phyloP scores from a whole-genome alignment of 2,329 filamentous ascomycete species.

The Ceratocystis harringtonii region DNA sequence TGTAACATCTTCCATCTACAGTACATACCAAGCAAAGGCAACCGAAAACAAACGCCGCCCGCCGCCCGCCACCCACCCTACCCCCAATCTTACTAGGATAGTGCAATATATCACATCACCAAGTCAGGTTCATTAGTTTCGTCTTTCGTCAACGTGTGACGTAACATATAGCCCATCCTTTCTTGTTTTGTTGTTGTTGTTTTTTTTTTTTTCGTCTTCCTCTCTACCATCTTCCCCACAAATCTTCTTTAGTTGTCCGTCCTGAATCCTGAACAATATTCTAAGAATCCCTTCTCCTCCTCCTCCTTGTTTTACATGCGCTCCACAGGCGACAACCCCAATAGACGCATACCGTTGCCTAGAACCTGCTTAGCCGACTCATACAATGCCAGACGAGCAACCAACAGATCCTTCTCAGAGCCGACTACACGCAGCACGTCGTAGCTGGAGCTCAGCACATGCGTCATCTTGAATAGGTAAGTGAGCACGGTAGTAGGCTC shows the following conservation, averaged over 20 bases:
- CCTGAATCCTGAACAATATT: slow-evolving; percentile 1
- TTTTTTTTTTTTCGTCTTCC: not conserved
- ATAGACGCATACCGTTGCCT: slow-evolving; percentile 66
- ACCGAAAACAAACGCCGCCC: too few relatives aligned
- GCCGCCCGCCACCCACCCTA: too few relatives aligned
- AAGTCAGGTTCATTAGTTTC: not conserved
- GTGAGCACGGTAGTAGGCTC: slow-evolving; percentile 46
- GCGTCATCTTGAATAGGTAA: slow-evolving; percentile 82
- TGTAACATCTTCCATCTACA: too few relatives aligned
- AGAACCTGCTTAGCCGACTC: slow-evolving; percentile 60
- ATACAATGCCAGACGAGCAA: slow-evolving; percentile 63
- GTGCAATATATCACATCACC: too few relatives aligned
- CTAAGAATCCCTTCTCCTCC: not conserved
- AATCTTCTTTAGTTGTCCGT: not conserved
- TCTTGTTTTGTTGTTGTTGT: not conserved
- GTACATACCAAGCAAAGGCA: too few relatives aligned
- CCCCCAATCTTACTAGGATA: too few relatives aligned
- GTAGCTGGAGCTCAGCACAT: slow-evolving; percentile 65
- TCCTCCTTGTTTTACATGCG: slow-evolving; percentile 12
- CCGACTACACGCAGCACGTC: slow-evolving; percentile 72
- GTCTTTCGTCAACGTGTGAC: not conserved
- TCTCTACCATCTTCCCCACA: not conserved
- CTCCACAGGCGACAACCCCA: slow-evolving; percentile 66
- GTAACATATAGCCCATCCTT: not conserved
- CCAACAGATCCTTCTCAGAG: slow-evolving; percentile 55